These are phyloP conservation scores for Metschnikowia orientalis DNA, from an alignment of 805 yeast species.

Conservation along the genomic window DNA sequence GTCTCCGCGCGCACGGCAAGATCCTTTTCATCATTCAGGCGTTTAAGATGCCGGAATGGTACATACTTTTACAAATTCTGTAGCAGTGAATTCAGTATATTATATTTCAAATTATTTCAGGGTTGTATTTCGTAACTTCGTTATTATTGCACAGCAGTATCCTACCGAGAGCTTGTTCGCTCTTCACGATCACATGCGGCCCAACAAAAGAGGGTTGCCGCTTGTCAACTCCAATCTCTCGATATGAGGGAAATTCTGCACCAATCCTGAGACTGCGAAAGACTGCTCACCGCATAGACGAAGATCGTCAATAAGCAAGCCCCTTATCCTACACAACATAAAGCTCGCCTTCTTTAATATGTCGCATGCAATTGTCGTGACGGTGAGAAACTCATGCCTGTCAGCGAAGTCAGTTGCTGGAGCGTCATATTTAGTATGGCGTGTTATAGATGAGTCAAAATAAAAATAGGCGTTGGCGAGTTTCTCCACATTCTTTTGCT, in stretches of 20 bases:
- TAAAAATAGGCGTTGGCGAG: constrained; percentile 30
- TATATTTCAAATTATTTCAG: no score
- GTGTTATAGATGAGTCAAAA: constrained; percentile 27
- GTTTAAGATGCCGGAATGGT: no score
- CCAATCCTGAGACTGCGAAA: constrained; percentile 26
- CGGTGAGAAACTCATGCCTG: constrained; percentile 23
- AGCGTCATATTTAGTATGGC: constrained; percentile 1
- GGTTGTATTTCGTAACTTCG: no score
- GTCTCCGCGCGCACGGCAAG: no score
- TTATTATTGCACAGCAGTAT: no score
- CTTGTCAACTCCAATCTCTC: constrained; percentile 19
- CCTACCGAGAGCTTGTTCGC: no score
- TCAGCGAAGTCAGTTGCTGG: constrained; percentile 2
- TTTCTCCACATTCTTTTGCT: constrained; percentile 9
- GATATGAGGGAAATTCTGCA: constrained; percentile 30
- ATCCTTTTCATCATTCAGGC: no score
- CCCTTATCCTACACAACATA: constrained; percentile 30
- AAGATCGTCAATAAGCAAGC: constrained; percentile 31
- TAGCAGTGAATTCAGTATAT: no score
- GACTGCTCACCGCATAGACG: constrained; percentile 28
- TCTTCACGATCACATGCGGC: no score
- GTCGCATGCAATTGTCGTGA: constrained; percentile 31
- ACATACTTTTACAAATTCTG: no score
- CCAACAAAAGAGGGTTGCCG: constrained; percentile 4
- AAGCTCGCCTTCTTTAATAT: constrained; percentile 31